A percentile compares a stretch with the other conserved stretches of the same genome.
These are phyloP conservation scores for Suillus decipiens DNA, from an alignment of 768 basidiomycete genomes.

Conservation along the genomic window DNA sequence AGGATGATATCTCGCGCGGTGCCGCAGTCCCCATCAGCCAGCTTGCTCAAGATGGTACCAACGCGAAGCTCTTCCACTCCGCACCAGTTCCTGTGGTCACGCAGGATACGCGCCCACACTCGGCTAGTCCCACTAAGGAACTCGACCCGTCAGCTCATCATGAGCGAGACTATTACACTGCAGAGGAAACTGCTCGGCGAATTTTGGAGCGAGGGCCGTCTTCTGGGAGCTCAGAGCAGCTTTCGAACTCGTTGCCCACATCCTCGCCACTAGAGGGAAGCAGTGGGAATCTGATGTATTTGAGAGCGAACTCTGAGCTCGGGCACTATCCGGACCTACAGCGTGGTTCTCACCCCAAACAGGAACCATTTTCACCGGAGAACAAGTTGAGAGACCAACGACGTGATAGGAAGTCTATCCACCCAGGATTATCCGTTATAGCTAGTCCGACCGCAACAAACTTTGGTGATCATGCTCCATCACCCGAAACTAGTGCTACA, in stretches of 20 bases:
- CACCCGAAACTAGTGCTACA: constrained; percentile 52
- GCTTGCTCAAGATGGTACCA: constrained; percentile 52
- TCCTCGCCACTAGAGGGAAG: constrained; percentile 45
- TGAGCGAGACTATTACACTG: constrained; percentile 24
- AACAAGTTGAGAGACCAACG: constrained; percentile 51
- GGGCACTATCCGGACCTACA: constrained; percentile 75
- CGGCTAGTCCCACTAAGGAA: constrained; percentile 60
- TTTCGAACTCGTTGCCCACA: constrained; percentile 62
- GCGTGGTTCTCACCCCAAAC: constrained; percentile 32
- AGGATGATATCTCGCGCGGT: constrained; percentile 62
- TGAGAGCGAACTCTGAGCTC: constrained; percentile 77
- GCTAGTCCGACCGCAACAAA: constrained; percentile 42
- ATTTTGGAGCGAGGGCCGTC: constrained; percentile 49
- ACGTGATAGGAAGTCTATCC: constrained; percentile 62
- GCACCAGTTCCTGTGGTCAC: constrained; percentile 32
- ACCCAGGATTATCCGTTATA: constrained; percentile 55
- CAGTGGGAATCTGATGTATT: constrained; percentile 29
- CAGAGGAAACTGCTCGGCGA: constrained; percentile 37
- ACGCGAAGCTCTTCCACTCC: constrained; percentile 61
- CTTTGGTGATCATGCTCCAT: constrained; percentile 39
- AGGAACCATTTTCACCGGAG: constrained; percentile 55
- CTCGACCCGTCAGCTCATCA: constrained; percentile 46
- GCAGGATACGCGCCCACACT: constrained; percentile 27
- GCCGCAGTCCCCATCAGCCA: constrained; percentile 57
- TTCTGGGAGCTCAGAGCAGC: constrained; percentile 48